phyloP scores from a whole-genome alignment of 2,329 filamentous ascomycete species.

The Thielaviopsis musarum region DNA sequence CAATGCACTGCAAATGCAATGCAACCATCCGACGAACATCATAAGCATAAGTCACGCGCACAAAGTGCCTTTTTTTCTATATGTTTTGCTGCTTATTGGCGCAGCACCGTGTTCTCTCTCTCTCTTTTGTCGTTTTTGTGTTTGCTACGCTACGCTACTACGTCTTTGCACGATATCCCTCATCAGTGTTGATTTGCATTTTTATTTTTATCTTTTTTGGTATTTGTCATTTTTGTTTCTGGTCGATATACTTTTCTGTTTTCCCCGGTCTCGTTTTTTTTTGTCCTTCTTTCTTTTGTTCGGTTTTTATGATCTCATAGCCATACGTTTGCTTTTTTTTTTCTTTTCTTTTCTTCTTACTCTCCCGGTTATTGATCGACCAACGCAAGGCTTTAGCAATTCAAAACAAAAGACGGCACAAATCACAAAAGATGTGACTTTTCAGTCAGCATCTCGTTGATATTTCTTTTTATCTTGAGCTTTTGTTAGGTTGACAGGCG shows the following conservation, averaged over 20 bases:
- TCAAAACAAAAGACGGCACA: too few relatives aligned
- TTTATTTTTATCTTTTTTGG: slow-evolving; percentile 13
- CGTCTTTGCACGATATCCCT: slow-evolving; percentile 4
- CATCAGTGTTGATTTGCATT: slow-evolving; percentile 12
- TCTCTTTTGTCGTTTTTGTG: neutral
- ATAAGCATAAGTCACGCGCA: neutral
- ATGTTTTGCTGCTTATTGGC: neutral
- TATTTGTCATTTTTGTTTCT: slow-evolving; percentile 5
- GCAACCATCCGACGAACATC: neutral
- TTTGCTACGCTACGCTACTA: neutral
- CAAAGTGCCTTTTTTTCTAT: neutral
- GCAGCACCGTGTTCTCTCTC: neutral
- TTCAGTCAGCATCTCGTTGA: too few relatives aligned
- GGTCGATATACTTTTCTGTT: neutral
- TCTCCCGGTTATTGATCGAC: neutral
- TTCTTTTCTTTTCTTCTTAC: neutral
- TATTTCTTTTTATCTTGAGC: too few relatives aligned
- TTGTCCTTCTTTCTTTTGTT: slow-evolving; percentile 7
- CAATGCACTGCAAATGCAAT: neutral
- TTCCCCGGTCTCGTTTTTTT: neutral
- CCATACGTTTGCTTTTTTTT: neutral
- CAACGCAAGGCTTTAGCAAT: neutral
- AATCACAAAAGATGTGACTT: too few relatives aligned
- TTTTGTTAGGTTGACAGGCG: too few relatives aligned
- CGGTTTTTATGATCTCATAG: slow-evolving; percentile 1